Evolutionary conservation across 1,284 basidiomycete species (phyloP), one percentile per base, ranked within the genome.

Genomic region (Boletellus sp.): DNA sequence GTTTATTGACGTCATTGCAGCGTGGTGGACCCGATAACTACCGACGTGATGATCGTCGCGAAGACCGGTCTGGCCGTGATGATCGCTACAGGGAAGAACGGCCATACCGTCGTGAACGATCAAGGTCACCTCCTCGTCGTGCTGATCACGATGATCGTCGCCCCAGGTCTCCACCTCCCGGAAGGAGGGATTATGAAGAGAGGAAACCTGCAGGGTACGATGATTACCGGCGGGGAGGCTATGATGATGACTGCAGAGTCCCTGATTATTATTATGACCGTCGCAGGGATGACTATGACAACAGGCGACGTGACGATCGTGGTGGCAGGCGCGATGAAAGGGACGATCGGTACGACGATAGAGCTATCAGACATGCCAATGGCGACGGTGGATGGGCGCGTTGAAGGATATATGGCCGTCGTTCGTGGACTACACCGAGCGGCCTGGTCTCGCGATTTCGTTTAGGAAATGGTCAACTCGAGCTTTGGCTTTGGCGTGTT

Each of bases 201-300:
- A 83, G 76, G 79, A 85, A 83, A 78, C 80, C 85, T 83, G 81
- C 83, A 85, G 86, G 86, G 83, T 88, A 86, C 82, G 86, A 89
- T 81, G 83, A 86, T 77, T 76, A 81, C 69, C 81, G 86, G 71
- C 81, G 85, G 73, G 83, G 85, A 68, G 82, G 79, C 68, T 71
- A 75, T 66, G 77, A 81, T 82, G 82, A 86, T 84, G 81, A 84
- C 72, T 82, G 81, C 73, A 81, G 80, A 81, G 77, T 73, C 69
- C 82, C 83, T 85, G 83, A 88, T 79, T 79, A 78, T 71, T 75
- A 75, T 82, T 82, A 83, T 86, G 85, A 88, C 71, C 84, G 85
- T 67, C 84, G 85, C 73, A 86, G 86, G 81, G 86, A 89, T 69
- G 82, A 83, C 67, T 2, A 28, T 18, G 68, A 72, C 61, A 81